Conservation (phyloP, 495 filamentous ascomycete species). For the Hypoxylon fuscum region DNA sequence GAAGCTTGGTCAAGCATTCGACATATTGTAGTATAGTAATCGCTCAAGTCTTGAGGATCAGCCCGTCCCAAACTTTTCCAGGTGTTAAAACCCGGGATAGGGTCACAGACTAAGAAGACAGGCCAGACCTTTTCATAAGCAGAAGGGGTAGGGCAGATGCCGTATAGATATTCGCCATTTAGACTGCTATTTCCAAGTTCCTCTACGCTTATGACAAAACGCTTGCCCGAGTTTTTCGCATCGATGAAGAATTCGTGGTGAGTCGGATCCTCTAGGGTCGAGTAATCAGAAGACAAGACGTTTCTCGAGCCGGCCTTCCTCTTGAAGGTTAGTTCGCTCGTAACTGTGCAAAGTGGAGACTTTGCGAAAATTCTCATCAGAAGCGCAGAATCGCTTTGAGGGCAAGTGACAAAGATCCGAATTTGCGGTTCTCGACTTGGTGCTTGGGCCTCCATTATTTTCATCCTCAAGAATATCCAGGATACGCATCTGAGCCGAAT, state of each 20-base stretch:
- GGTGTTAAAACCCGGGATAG: constrained; percentile 10
- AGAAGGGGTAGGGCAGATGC: not conserved
- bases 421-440: constrained; percentile 1
- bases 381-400: constrained; percentile 3
- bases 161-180: not conserved
- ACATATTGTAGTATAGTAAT: constrained; percentile 1
- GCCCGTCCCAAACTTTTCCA: constrained; percentile 14
- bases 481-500: no score
- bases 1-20: constrained; percentile 1
- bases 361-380: constrained; percentile 14
- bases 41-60: not conserved
- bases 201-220: constrained; percentile 8
- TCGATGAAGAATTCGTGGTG: not conserved
- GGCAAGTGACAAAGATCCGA: constrained; percentile 1
- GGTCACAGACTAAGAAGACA: constrained; percentile 13
- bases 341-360: constrained; percentile 1
- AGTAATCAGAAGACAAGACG: not conserved
- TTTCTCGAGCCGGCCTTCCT: not conserved
- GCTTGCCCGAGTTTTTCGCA: constrained; percentile 1
- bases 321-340: not conserved
- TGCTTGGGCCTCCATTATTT: no score
- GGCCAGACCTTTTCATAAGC: not conserved
- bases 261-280: not conserved
- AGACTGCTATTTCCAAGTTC: no score
- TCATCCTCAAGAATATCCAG: no score